Evolutionary conservation across 2,329 filamentous ascomycete species (phyloP).

Genomic region (Colletotrichum horii): DNA sequence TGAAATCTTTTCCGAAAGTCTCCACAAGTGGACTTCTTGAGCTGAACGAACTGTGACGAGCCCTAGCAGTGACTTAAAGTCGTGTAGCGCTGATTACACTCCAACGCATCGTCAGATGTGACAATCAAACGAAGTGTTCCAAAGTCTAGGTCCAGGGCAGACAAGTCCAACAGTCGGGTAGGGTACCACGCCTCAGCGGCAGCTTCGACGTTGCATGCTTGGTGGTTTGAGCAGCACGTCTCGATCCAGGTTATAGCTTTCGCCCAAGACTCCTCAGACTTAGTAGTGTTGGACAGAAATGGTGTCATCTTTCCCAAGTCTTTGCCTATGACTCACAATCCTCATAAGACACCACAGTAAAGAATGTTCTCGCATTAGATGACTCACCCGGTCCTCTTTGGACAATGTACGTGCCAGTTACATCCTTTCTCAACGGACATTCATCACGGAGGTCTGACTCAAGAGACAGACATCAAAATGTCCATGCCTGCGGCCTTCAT

Average conservation of each 20-base stretch:
- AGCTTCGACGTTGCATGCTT: neutral
- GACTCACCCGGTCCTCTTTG: neutral
- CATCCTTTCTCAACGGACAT: neutral
- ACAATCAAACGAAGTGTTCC: neutral
- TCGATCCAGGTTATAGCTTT: neutral
- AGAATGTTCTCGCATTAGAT: neutral
- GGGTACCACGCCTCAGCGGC: neutral
- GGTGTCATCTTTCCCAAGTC: neutral
- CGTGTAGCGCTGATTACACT: neutral
- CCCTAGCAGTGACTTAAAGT: slow-evolving; percentile 13
- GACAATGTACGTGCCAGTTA: neutral
- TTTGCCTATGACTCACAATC: neutral
- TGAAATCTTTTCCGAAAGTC: neutral
- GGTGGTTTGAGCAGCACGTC: neutral
- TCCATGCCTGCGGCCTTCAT: neutral
- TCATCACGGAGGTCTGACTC: neutral
- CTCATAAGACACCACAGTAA: neutral
- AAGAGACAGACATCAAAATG: neutral
- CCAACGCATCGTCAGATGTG: neutral
- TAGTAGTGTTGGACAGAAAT: neutral
- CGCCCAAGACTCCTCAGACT: neutral
- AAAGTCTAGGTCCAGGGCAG: neutral
- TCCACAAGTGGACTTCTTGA: neutral
- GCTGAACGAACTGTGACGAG: neutral
- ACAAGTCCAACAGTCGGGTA: neutral